These are phyloP conservation scores for Limnanthes douglasii DNA, from an alignment of 345 rosid genomes.

Conservation along the genomic window DNA sequence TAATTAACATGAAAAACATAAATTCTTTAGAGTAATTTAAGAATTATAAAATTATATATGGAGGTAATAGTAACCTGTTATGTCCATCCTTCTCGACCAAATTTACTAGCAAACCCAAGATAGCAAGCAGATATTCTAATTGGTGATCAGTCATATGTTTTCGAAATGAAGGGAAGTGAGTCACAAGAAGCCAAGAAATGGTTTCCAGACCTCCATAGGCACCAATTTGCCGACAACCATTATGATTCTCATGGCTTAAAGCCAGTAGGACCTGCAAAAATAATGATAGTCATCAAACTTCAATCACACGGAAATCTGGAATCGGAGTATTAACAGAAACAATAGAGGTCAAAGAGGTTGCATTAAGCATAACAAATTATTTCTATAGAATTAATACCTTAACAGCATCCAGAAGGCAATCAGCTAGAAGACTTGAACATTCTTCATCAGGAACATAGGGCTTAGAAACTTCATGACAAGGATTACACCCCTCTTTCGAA, in stretches of 20 bases:
- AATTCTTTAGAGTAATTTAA: too few relatives aligned
- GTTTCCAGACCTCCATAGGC: constrained; percentile 71
- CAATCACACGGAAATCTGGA: too few relatives aligned
- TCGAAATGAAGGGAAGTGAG: constrained; percentile 63
- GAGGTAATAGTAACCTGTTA: too few relatives aligned
- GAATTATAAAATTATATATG: too few relatives aligned
- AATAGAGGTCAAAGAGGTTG: constrained; percentile 1
- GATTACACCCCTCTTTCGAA: too few relatives aligned
- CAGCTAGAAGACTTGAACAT: constrained; percentile 39
- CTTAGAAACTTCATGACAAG: constrained; percentile 20
- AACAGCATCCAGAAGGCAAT: constrained; percentile 82
- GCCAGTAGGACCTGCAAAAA: constrained; percentile 79
- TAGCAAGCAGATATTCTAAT: constrained; percentile 88
- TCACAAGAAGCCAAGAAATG: constrained; percentile 55
- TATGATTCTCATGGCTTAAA: constrained; percentile 73
- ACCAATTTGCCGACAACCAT: constrained; percentile 81
- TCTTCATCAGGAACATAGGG: constrained; percentile 31
- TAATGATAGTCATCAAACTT: constrained; percentile 6
- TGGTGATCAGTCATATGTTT: constrained; percentile 68
- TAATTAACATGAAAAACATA: too few relatives aligned
- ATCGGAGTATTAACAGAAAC: constrained; percentile 1
- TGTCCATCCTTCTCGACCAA: constrained; percentile 82
- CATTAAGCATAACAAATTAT: constrained; percentile 1
- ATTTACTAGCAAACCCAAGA: constrained; percentile 84
- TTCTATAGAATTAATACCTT: constrained; percentile 32